Evolutionary conservation across 2,329 filamentous ascomycete species (phyloP).

Genomic region (Aspergillus tamarii): DNA sequence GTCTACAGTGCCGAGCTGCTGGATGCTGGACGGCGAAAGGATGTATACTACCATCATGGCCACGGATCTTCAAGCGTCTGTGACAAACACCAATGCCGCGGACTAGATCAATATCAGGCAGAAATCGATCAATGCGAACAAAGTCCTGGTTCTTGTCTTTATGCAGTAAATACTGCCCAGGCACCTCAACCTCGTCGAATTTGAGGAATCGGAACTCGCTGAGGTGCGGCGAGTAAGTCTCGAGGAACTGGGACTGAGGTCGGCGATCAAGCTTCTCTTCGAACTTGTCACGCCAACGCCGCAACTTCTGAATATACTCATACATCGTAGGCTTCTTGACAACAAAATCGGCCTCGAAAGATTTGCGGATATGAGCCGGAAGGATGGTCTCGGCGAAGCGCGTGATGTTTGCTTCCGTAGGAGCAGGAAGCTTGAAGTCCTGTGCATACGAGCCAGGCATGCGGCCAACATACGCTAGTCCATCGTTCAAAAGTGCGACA

Average conservation of each 20-base stretch:
- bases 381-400: slow-evolving; percentile 96
- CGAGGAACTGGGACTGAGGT: slow-evolving; percentile 71
- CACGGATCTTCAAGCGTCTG: slow-evolving; percentile 90
- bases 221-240: slow-evolving; percentile 84
- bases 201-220: slow-evolving; percentile 98
- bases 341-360: slow-evolving; percentile 98
- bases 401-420: slow-evolving; percentile 95
- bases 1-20: slow-evolving; percentile 84
- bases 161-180: slow-evolving; percentile 94
- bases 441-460: slow-evolving; percentile 84
- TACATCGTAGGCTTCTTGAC: slow-evolving; percentile 94
- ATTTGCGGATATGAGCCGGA: slow-evolving; percentile 90
- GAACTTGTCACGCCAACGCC: slow-evolving; percentile 95
- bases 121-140: slow-evolving; percentile 92
- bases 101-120: slow-evolving; percentile 91
- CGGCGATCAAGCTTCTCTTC: slow-evolving; percentile 95
- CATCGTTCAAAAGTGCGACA: slow-evolving; percentile 95
- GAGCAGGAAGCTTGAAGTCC: slow-evolving; percentile 84
- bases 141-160: slow-evolving; percentile 99
- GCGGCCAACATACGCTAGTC: slow-evolving; percentile 85
- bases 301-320: slow-evolving; percentile 96
- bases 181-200: slow-evolving; percentile 97
- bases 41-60: slow-evolving; percentile 96
- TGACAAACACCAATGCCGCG: slow-evolving; percentile 90
- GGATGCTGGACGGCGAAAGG: slow-evolving; percentile 96